Percentiles rank a stretch among this genome's conserved stretches.
Evolutionary conservation across 805 yeast species (phyloP).

Genomic region (Candida krabiensis): DNA sequence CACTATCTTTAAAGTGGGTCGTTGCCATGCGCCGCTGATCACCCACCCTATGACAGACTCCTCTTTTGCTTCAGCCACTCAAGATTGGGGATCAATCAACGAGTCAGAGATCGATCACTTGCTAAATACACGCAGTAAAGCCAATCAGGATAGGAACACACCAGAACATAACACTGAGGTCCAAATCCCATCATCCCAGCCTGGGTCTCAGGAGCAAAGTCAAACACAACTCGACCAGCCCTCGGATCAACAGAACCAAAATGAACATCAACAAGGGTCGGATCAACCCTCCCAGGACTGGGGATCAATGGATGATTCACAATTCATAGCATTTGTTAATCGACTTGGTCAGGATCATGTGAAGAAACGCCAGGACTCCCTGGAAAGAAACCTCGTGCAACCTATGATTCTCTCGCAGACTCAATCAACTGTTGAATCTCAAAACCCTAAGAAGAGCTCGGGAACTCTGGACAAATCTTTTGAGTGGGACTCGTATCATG

Average conservation of each 20-base stretch:
- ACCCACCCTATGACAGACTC: slow-evolving; percentile 16
- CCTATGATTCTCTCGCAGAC: slow-evolving; percentile 12
- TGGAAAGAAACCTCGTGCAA: slow-evolving; percentile 4
- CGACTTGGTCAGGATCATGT: slow-evolving; percentile 30
- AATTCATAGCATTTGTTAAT: slow-evolving; percentile 38
- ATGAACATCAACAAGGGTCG: background rate
- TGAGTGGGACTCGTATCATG: slow-evolving; percentile 7
- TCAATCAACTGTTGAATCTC: slow-evolving; percentile 2
- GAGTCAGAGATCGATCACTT: slow-evolving; percentile 22
- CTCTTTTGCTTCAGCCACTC: slow-evolving; percentile 28
- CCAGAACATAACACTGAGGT: background rate
- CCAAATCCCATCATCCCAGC: slow-evolving; percentile 15
- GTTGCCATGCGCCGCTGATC: no score
- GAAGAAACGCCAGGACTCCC: slow-evolving; percentile 1
- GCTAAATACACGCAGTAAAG: slow-evolving; percentile 6
- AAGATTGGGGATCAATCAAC: slow-evolving; percentile 34
- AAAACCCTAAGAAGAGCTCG: slow-evolving; percentile 6
- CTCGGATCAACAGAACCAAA: background rate
- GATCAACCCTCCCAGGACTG: slow-evolving; percentile 20
- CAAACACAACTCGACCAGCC: slow-evolving; percentile 5
- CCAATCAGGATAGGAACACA: background rate
- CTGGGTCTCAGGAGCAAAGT: slow-evolving; percentile 12
- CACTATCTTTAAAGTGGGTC: no score
- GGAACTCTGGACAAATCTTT: slow-evolving; percentile 1
- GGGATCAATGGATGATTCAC: slow-evolving; percentile 40